Evolutionary conservation across 331 rosid species (phyloP).

Genomic region (Malus hybrid): DNA sequence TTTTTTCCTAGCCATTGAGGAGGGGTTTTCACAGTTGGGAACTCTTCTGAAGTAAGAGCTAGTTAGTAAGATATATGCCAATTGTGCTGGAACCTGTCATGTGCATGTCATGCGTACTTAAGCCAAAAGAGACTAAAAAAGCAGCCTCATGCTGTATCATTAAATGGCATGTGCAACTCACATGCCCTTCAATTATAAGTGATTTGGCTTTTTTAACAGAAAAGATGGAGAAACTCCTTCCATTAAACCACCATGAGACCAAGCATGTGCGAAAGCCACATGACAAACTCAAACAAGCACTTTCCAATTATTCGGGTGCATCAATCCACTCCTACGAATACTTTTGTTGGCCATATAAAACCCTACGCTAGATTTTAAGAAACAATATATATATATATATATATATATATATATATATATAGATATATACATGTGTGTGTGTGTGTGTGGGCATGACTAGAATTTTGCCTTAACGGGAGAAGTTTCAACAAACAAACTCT

Average conservation of each 20-base stretch:
- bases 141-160: not conserved
- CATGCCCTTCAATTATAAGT: not conserved
- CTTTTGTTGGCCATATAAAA: not conserved
- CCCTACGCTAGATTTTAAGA: not conserved
- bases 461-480: not conserved
- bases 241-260: not conserved
- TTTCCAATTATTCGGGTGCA: not conserved
- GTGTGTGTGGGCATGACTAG: not conserved
- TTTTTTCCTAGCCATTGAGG: no score
- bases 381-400: not conserved
- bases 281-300: not conserved
- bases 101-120: no score
- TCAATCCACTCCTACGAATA: not conserved
- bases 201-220: not conserved
- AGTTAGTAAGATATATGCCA: no score
- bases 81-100: not conserved
- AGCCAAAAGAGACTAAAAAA: not conserved
- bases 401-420: no score
- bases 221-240: not conserved
- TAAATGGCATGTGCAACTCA: no score
- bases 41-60: no score
- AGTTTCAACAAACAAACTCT: not conserved
- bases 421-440: no score
- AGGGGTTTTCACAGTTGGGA: no score
- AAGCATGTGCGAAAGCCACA: slow-evolving; percentile 3